Evolutionary conservation across 2,329 filamentous ascomycete genomes (phyloP), one percentile per base, ranked within the genome.

Genomic region (Blastomyces silverae): DNA sequence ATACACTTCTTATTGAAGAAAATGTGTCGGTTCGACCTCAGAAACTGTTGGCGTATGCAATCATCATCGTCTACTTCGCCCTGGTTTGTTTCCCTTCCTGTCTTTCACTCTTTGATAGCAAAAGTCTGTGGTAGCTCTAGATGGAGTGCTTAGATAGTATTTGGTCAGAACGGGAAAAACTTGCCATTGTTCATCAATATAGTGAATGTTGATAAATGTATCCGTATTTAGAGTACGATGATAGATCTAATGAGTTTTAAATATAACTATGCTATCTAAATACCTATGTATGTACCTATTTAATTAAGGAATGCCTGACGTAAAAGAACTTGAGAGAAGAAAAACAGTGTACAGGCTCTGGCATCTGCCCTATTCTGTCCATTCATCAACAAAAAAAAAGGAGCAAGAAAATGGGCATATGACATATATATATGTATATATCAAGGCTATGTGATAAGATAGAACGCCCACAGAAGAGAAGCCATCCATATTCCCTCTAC

Each of bases 201-300:
- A 15, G 13, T 52, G 48, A 39, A 17, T 13, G 50, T 5, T 53
- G 25, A 28, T 53, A 52, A 50, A 25, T 34, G 31, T 34, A 48
- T 52, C 48, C 34, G 10, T 39, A 52, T 4, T 28, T 22, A 6
- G 37, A 39, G 37, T 13, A 8, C 15, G 22, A 25, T 53, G 25
- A 53, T 31, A 31, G 17, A 15, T 22, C 3, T 53, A 31, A 28
- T 28, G 50, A 50, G 15, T 13, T 22, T 20, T 39, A 58, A 42
- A 39, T 25, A 42, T 58, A 46, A 7, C 6, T 46, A 58, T 58
- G 34, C 56, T 58, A 58, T 42, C 28, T 57, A 57, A 57, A 10
- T 37, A 57, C 28, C 20, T 58, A 58, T 58, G 20, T 58, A 58
- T 58, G 20, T 58, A 57, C 28, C 20, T 58, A 58, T 42, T n/a